Evolutionary conservation across 2,329 filamentous ascomycete genomes (phyloP).

Genomic region (Davidsoniella neocaledoniae): DNA sequence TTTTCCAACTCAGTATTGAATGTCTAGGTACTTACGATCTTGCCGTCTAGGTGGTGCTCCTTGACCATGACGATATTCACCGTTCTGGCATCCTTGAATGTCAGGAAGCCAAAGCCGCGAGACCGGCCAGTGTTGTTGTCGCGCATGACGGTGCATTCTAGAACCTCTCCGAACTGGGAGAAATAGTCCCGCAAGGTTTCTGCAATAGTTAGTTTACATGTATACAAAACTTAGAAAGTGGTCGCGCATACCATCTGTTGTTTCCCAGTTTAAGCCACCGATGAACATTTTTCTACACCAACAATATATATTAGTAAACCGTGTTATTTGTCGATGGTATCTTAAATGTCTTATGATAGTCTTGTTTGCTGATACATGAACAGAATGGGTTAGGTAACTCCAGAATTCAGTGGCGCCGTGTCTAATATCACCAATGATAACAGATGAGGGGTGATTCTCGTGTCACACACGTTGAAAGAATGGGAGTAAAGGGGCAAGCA

Average conservation of each 20-base stretch:
- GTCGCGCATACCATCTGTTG: slow-evolving; percentile 68
- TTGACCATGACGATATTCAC: slow-evolving; percentile 99
- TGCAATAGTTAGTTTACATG: slow-evolving; percentile 23
- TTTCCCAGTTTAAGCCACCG: slow-evolving; percentile 97
- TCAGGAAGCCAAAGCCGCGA: slow-evolving; percentile 91
- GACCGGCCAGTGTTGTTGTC: slow-evolving; percentile 88
- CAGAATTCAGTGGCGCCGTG: background rate
- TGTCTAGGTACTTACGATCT: slow-evolving; percentile 56
- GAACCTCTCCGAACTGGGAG: slow-evolving; percentile 90
- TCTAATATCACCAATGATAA: too few relatives aligned
- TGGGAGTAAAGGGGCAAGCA: background rate
- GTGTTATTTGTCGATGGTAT: too few relatives aligned
- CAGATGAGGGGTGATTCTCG: too few relatives aligned
- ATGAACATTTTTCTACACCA: slow-evolving; percentile 92
- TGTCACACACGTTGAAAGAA: background rate
- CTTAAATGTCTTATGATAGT: background rate
- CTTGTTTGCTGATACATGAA: background rate
- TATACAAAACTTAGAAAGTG: background rate
- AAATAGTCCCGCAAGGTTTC: slow-evolving; percentile 96
- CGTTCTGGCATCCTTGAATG: slow-evolving; percentile 92
- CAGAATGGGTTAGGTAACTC: too few relatives aligned
- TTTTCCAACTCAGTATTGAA: background rate
- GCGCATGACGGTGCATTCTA: slow-evolving; percentile 98
- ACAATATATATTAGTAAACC: background rate
- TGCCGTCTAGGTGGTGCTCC: slow-evolving; percentile 93